These are phyloP conservation scores for Candolleomyces aberdarensis DNA, from an alignment of 768 basidiomycete species.

Conservation along the genomic window DNA sequence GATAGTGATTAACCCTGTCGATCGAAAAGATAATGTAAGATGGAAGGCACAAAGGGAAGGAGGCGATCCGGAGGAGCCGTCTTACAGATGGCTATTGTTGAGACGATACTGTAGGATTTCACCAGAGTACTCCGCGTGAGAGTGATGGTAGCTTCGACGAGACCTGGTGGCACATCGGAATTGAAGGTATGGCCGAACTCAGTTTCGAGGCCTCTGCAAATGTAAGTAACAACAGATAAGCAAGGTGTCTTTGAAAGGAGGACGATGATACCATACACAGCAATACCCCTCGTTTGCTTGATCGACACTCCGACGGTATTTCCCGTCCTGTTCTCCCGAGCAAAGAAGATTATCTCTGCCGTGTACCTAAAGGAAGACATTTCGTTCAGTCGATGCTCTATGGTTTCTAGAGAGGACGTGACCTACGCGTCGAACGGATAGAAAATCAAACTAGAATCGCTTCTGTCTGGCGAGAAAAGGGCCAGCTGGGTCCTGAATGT, in stretches of 20 bases:
- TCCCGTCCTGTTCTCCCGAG: slow-evolving; percentile 16
- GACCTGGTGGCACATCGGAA: slow-evolving; percentile 14
- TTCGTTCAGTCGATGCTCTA: not conserved
- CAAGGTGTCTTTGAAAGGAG: not conserved
- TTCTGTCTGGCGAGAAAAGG: slow-evolving; percentile 17
- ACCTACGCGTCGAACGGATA: slow-evolving; percentile 22
- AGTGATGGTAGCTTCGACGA: slow-evolving; percentile 17
- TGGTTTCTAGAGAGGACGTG: not conserved
- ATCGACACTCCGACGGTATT: slow-evolving; percentile 17
- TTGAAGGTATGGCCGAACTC: slow-evolving; percentile 11
- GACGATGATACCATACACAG: slow-evolving; percentile 13
- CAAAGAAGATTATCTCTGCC: slow-evolving; percentile 20
- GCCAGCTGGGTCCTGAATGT: slow-evolving; percentile 21
- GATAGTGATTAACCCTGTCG: slow-evolving; percentile 21
- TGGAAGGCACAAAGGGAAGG: not conserved
- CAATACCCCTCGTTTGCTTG: slow-evolving; percentile 18
- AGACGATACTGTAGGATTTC: slow-evolving; percentile 19
- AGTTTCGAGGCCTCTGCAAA: slow-evolving; percentile 19
- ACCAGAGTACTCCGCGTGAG: slow-evolving; percentile 19
- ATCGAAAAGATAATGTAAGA: not conserved
- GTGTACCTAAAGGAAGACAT: slow-evolving; percentile 12
- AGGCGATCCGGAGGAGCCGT: too few species aligned
- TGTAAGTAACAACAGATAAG: not conserved
- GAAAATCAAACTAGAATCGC: slow-evolving; percentile 17
- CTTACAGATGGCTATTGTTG: slow-evolving; percentile 20